These are phyloP conservation scores for Ustilago bromivora DNA, from an alignment of 1,284 basidiomycete genomes.

Conservation along the genomic window DNA sequence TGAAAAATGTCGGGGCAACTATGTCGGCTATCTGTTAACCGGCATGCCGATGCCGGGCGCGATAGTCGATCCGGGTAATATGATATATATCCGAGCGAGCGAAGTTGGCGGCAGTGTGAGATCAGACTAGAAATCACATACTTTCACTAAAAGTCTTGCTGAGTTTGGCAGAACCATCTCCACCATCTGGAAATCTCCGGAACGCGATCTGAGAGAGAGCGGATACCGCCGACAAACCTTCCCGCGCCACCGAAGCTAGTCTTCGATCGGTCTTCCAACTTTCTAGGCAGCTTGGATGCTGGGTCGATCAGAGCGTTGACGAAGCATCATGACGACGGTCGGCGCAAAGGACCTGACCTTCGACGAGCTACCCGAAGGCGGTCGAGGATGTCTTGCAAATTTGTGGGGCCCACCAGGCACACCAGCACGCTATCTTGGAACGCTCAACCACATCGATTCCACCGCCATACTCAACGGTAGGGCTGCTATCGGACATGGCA, in stretches of 20 bases:
- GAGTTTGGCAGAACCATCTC: not conserved
- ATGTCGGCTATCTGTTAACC: no score
- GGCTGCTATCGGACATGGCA: slow-evolving; percentile 2
- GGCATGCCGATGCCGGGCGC: no score
- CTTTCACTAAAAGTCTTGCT: not conserved
- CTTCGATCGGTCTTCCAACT: not conserved
- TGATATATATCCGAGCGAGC: no score
- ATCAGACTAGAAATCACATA: no score
- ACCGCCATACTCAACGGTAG: not conserved
- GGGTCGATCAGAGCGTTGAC: no score
- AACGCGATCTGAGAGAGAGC: not conserved
- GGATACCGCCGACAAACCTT: not conserved
- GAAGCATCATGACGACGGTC: not conserved
- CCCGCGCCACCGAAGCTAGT: not conserved
- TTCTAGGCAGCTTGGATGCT: not conserved
- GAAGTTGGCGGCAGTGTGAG: no score
- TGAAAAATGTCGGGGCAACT: no score
- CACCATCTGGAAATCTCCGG: not conserved
- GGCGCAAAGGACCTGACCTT: slow-evolving; percentile 1
- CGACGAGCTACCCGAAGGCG: slow-evolving; percentile 3
- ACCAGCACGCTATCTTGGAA: not conserved
- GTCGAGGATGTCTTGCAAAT: not conserved
- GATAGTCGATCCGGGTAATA: no score
- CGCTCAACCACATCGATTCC: slow-evolving; percentile 7
- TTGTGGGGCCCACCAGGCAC: not conserved